Base-by-base conservation (phyloP, 495 filamentous ascomycete species). In the Aspergillus carlsbadensis region DNA sequence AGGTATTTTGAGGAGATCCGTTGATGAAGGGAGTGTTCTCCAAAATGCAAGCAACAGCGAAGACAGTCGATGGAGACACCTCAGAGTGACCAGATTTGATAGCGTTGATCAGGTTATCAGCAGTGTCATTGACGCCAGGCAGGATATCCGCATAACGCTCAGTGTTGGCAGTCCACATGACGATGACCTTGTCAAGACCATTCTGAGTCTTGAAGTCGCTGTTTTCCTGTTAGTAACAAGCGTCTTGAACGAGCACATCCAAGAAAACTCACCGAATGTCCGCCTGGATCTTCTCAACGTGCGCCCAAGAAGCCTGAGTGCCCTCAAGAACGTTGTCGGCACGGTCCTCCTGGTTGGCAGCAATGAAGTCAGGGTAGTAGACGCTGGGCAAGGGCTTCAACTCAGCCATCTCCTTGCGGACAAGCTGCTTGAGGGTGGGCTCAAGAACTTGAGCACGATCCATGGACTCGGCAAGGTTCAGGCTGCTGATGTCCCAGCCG, bases 311-410 rank as follows among this genome's bases (percentile, higher is more conserved):
- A 57, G 90, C 91, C 79, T 96, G 95, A 71, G 81, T 80, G 34
- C 94, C 94, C 54, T 87, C 75, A 41, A 98, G 73, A 55, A 95
- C 60, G 65, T 98, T 98, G 77, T 98, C 91, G 56, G 95, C 94
- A 68, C 94, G 90, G 64, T 92, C 92, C 72, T 92, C 93, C 80
- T 98, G 94, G 79, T 98, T 98, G 73, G 94, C 88, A 57, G 94
- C 94, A 67, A 98, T 98, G 80, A 98, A 98, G 74, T 98, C 94
- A 5, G 94, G 94, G 69, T 98, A 98, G 84, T 98, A 98, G 77
- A 97, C 89, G 74, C 87, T 91, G 24, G 92, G 93, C 61, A 98
- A 83, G 14, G 94, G 94, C 65, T 87, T 86, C 86, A 98, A 88
- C 60, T 78, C 77, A 58, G 84, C 79, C 93, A 98, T 92, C 76